Evolutionary conservation across 192 early-diverging fungal species (phyloP).

Genomic region (Podochytrium sp.): DNA sequence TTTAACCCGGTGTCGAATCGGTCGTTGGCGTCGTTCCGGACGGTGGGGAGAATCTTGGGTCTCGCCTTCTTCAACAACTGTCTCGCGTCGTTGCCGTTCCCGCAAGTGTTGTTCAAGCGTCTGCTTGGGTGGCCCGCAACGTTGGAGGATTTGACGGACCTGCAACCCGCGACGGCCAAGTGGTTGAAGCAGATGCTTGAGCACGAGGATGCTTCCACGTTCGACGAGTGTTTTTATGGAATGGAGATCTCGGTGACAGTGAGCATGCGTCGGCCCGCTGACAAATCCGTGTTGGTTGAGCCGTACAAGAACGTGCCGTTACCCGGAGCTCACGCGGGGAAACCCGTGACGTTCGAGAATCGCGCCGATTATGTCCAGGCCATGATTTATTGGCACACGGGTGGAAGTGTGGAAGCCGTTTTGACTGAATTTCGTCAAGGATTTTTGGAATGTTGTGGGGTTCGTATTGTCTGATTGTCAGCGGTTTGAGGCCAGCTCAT

Average conservation of each 20-base stretch:
- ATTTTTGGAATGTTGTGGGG: constrained; percentile 18
- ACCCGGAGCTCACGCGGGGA: background rate
- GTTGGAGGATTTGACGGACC: constrained; percentile 2
- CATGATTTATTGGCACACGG: constrained; percentile 17
- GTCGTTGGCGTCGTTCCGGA: background rate
- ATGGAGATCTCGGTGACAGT: constrained; percentile 28
- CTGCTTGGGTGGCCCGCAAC: constrained; percentile 25
- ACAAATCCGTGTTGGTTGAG: constrained; percentile 1
- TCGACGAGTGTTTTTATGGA: constrained; percentile 24
- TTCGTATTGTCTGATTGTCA: background rate
- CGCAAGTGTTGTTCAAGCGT: constrained; percentile 16
- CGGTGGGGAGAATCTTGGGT: constrained; percentile 19
- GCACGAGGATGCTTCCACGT: constrained; percentile 4
- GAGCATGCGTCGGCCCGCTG: background rate
- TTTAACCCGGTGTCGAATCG: constrained; percentile 14
- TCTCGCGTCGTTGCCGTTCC: constrained; percentile 2
- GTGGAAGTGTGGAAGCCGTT: constrained; percentile 7
- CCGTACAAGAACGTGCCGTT: constrained; percentile 22
- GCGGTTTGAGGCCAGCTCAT: background rate
- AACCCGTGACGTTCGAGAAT: constrained; percentile 23
- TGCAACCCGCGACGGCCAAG: constrained; percentile 14
- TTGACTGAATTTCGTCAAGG: constrained; percentile 16
- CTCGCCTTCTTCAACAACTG: constrained; percentile 21
- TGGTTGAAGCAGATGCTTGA: constrained; percentile 22
- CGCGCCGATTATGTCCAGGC: constrained; percentile 17